A percentile compares a stretch with the other conserved stretches of the same genome.
Evolutionary conservation across 2,329 filamentous ascomycete genomes (phyloP).

Genomic region (Trichoderma endophyticum): DNA sequence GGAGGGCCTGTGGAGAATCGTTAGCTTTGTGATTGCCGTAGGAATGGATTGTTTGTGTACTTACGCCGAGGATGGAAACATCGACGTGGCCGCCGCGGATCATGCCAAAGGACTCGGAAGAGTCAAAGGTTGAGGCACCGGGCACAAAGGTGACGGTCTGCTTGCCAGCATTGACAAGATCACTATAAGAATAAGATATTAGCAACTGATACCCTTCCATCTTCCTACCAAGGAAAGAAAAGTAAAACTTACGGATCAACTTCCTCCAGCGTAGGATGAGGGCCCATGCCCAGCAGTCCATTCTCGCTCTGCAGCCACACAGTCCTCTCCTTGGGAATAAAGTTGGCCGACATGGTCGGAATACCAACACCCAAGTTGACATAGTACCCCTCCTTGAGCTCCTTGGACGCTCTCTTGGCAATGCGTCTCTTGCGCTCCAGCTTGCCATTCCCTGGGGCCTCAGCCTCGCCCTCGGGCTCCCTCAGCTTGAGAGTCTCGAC

Average conservation of each 20-base stretch:
- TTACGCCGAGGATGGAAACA: constrained; percentile 72
- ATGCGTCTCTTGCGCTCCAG: constrained; percentile 65
- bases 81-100: constrained; percentile 82
- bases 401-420: constrained; percentile 71
- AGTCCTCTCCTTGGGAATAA: constrained; percentile 62
- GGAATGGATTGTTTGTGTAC: constrained; percentile 20
- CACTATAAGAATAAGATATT: no score
- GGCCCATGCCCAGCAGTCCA: constrained; percentile 78
- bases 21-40: constrained; percentile 12
- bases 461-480: constrained; percentile 34
- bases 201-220: background rate
- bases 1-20: constrained; percentile 51
- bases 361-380: constrained; percentile 83
- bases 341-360: constrained; percentile 78
- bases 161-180: constrained; percentile 84
- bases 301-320: constrained; percentile 89
- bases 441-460: constrained; percentile 38
- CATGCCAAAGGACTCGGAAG: constrained; percentile 80
- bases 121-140: constrained; percentile 75
- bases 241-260: constrained; percentile 56
- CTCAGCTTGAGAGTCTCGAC: constrained; percentile 67
- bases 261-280: constrained; percentile 69
- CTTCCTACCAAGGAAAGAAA: background rate
- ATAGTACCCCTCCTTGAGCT: constrained; percentile 76
- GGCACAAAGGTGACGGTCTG: constrained; percentile 79